Evolutionary conservation across 139 green algal species (phyloP), one percentile per base, ranked within the genome.

Genomic region (Tetradesmus obliquus): DNA sequence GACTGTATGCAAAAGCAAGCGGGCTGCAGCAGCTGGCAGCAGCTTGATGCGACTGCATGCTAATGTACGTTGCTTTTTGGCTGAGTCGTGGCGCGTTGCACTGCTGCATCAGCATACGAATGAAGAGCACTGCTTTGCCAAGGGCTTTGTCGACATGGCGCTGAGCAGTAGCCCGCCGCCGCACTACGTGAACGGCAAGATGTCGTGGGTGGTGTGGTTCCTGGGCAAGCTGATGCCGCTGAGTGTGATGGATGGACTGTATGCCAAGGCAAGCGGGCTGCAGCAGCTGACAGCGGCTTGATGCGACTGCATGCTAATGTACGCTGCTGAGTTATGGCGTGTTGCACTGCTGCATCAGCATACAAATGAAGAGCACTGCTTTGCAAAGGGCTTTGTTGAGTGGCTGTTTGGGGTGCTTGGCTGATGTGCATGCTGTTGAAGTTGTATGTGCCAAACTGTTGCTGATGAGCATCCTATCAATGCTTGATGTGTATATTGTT

Each of bases 121-220:
- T 45, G 32, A 45, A 45, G 32, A 45, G 32, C 32, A 45, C 32
- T 45, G 32, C 32, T 45, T 45, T 15, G 62, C 62, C 10, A 12
- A 72, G 6, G 17, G 19, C 17, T 81, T 6, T 32, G 20, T 32
- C 6, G 19, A 24, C 32, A 88, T 88, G 84, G 58, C 84, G 9
- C 58, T 88, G 22, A 81, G n/a, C 60, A 60, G 53, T 51, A 81
- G 20, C 24, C 62, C 60, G 22, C 84, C 84, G 7, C 51, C 84
- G 8, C 84, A 89, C 84, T 89, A 81, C 15, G 62, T 89, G 2
- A 5, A 55, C 24, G 84, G 84, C 60, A 89, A 89, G 62, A 2
- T 66, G 32, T 66, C 32, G 5, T 89, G 84, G 84, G 15, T 89
- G 15, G 84, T 89, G 62, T 89, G 84, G 84, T 15, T 89, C 13